phyloP scores from a whole-genome alignment of 345 rosid genomes.

The Melaleuca quinquenervia region DNA sequence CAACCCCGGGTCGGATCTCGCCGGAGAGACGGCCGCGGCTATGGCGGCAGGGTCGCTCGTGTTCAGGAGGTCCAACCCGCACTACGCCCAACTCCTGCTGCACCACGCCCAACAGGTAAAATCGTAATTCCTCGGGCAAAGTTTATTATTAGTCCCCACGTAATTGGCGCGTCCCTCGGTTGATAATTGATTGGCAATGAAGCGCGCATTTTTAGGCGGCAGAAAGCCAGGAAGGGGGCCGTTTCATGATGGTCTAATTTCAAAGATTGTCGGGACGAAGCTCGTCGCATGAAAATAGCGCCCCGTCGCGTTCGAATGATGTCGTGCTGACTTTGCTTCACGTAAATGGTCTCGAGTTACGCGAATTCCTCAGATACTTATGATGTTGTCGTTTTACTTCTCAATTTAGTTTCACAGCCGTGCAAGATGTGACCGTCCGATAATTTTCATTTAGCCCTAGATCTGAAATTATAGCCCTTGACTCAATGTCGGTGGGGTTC shows the following conservation, averaged over 20 bases:
- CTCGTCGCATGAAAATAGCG: neutral
- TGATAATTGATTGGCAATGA: neutral
- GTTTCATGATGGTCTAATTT: neutral
- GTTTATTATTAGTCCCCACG: neutral
- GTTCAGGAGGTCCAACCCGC: slow-evolving; percentile 61
- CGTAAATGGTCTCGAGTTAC: neutral
- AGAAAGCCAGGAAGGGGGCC: neutral
- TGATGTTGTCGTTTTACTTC: neutral
- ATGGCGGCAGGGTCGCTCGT: slow-evolving; percentile 93
- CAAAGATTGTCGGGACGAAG: neutral
- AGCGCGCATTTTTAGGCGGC: neutral
- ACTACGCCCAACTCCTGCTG: slow-evolving; percentile 75
- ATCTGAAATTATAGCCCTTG: neutral
- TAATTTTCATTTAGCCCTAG: neutral
- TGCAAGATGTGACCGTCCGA: neutral
- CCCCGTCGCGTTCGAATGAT: neutral
- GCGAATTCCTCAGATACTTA: neutral
- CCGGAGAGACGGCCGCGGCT: slow-evolving; percentile 92
- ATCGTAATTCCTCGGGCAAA: neutral
- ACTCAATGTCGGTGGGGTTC: neutral
- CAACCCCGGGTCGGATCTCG: slow-evolving; percentile 87
- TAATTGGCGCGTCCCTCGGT: neutral
- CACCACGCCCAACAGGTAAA: slow-evolving; percentile 86
- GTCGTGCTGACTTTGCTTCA: neutral
- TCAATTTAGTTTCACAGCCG: neutral